Evolutionary conservation across 495 filamentous ascomycete species (phyloP).

Genomic region (Penicillium diatomitis): DNA sequence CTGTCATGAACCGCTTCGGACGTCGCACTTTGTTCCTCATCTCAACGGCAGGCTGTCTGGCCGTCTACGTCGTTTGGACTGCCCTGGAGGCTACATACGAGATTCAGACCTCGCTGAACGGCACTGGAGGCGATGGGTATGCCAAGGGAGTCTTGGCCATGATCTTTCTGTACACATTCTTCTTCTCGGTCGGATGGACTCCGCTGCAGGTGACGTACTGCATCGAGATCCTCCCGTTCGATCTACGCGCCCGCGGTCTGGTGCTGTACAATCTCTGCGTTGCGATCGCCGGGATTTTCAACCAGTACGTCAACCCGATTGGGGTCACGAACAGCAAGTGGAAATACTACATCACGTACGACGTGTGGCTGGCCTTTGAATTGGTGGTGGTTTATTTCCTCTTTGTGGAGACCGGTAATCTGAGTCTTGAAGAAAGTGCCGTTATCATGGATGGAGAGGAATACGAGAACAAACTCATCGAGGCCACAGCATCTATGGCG

Average conservation of each 20-base stretch:
- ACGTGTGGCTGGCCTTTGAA: slow-evolving; percentile 46
- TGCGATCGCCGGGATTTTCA: background rate
- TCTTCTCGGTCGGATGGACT: background rate
- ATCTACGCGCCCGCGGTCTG: slow-evolving; percentile 18
- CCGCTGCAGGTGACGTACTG: slow-evolving; percentile 24
- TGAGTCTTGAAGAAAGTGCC: slow-evolving; percentile 54
- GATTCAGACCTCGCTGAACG: background rate
- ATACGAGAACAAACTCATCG: slow-evolving; percentile 1
- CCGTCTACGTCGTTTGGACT: slow-evolving; percentile 46
- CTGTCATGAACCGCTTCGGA: slow-evolving; percentile 47
- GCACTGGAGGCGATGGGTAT: slow-evolving; percentile 1
- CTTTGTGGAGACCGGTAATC: slow-evolving; percentile 55
- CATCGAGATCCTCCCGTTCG: slow-evolving; percentile 56
- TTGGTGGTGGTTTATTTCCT: slow-evolving; percentile 48
- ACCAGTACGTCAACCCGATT: slow-evolving; percentile 43
- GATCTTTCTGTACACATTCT: background rate
- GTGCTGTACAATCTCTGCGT: background rate
- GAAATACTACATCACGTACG: slow-evolving; percentile 53
- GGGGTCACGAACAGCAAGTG: slow-evolving; percentile 46
- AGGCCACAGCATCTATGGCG: background rate
- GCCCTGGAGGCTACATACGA: slow-evolving; percentile 25
- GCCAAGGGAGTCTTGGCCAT: slow-evolving; percentile 39
- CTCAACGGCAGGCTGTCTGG: slow-evolving; percentile 47
- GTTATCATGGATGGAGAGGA: slow-evolving; percentile 45
- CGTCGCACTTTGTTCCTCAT: slow-evolving; percentile 47